Evolutionary conservation across 1,284 basidiomycete species (phyloP).

Genomic region (Amylostereum areolatum): DNA sequence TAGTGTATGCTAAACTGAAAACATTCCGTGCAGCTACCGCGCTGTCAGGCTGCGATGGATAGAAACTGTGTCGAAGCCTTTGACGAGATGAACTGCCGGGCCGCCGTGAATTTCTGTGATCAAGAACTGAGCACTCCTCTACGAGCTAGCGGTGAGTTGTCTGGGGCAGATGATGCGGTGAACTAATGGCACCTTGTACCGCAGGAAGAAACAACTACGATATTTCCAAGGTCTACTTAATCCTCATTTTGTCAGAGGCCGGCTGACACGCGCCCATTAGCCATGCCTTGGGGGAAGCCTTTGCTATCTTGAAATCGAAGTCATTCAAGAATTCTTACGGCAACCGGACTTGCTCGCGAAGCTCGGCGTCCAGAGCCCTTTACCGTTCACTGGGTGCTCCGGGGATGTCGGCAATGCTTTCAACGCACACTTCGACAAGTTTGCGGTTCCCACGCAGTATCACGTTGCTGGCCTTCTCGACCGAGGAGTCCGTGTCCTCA

Average conservation of each 20-base stretch:
- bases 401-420: conserved; percentile 42
- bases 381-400: conserved; percentile 56
- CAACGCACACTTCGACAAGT: conserved; percentile 53
- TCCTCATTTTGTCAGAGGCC: neutral
- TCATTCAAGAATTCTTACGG: conserved; percentile 52
- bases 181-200: neutral
- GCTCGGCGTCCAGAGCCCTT: conserved; percentile 53
- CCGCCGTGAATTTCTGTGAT: conserved; percentile 60
- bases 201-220: conserved; percentile 65
- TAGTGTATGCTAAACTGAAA: neutral
- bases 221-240: conserved; percentile 50
- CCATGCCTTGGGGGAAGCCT: conserved; percentile 43
- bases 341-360: conserved; percentile 43
- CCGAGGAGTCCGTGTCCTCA: conserved; percentile 63
- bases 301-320: conserved; percentile 49
- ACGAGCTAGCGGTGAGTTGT: conserved; percentile 43
- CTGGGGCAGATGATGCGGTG: too few species aligned
- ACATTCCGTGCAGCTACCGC: conserved; percentile 36
- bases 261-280: conserved; percentile 20
- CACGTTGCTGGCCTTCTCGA: conserved; percentile 73
- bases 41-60: conserved; percentile 44
- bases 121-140: conserved; percentile 45
- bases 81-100: conserved; percentile 56
- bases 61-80: conserved; percentile 46
- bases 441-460: conserved; percentile 48